A percentile compares a stretch with the other conserved stretches of the same genome.
Evolutionary conservation across 768 basidiomycete genomes (phyloP).

Genomic region (Suillus fuscotomentosus): DNA sequence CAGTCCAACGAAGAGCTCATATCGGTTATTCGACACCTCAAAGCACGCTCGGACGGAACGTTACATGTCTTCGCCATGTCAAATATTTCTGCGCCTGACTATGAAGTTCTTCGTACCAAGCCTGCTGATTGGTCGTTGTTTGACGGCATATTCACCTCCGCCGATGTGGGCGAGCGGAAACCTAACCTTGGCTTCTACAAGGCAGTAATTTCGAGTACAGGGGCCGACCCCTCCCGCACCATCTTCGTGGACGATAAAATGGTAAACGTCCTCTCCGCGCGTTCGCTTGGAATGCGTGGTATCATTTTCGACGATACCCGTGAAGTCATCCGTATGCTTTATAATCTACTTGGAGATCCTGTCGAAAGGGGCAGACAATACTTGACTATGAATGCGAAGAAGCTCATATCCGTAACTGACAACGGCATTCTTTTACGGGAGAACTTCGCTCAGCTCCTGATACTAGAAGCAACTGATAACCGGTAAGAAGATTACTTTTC

Average conservation of each 20-base stretch:
- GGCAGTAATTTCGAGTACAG: conserved; percentile 44
- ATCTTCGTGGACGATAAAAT: conserved; percentile 62
- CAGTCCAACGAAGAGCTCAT: conserved; percentile 44
- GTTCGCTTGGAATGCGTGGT: conserved; percentile 54
- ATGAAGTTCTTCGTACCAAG: conserved; percentile 42
- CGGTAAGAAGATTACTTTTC: conserved; percentile 26
- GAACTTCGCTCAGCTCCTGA: conserved; percentile 60
- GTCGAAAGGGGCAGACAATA: conserved; percentile 40
- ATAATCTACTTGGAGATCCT: conserved; percentile 49
- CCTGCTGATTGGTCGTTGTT: conserved; percentile 49
- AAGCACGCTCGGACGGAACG: conserved; percentile 30
- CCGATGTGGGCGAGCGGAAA: conserved; percentile 51
- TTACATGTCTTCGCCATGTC: conserved; percentile 55
- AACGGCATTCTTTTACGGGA: conserved; percentile 40
- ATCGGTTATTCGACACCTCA: conserved; percentile 45
- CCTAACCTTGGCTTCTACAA: conserved; percentile 54
- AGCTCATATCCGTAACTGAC: conserved; percentile 45
- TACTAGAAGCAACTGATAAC: conserved; percentile 51
- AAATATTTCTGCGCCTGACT: conserved; percentile 57
- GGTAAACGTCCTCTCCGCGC: conserved; percentile 58
- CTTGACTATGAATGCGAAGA: conserved; percentile 38
- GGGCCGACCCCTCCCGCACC: conserved; percentile 42
- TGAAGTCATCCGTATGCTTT: conserved; percentile 43
- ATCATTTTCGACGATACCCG: conserved; percentile 46
- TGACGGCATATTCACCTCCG: conserved; percentile 51